Percentiles rank a stretch among this genome's conserved stretches.
These are phyloP conservation scores for Talaromyces sp. DNA, from an alignment of 2,329 filamentous ascomycete genomes.

Conservation along the genomic window DNA sequence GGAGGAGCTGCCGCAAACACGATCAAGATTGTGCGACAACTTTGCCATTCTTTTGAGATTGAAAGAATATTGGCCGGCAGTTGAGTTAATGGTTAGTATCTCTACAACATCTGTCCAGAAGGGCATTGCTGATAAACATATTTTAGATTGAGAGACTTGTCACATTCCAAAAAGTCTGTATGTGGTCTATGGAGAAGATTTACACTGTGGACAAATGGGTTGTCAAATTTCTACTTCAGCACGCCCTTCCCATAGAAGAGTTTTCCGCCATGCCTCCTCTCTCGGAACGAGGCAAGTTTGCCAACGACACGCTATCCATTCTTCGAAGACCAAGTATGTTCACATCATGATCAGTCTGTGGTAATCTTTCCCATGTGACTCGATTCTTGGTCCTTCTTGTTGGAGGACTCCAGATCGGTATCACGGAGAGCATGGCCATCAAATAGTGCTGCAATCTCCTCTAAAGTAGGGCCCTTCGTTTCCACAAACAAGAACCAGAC, in stretches of 20 bases:
- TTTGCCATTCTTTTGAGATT: slow-evolving; percentile 19
- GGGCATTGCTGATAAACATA: not conserved
- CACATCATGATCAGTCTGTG: not conserved
- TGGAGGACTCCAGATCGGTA: not conserved
- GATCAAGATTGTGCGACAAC: slow-evolving; percentile 14
- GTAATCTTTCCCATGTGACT: not conserved
- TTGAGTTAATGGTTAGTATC: slow-evolving; percentile 10
- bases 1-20: slow-evolving; percentile 3
- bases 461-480: slow-evolving; percentile 34
- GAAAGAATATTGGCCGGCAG: slow-evolving; percentile 19
- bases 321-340: slow-evolving; percentile 17
- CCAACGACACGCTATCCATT: slow-evolving; percentile 21
- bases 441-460: slow-evolving; percentile 25
- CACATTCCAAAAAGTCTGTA: slow-evolving; percentile 18
- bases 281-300: slow-evolving; percentile 21
- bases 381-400: not conserved
- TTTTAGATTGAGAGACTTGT: not conserved
- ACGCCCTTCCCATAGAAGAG: slow-evolving; percentile 23
- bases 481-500: slow-evolving; percentile 32
- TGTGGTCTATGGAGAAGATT: slow-evolving; percentile 22
- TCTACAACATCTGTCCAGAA: not conserved
- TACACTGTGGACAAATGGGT: slow-evolving; percentile 25
- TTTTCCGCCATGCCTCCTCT: slow-evolving; percentile 16
- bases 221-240: slow-evolving; percentile 24
- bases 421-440: slow-evolving; percentile 6